Conservation (phyloP, 805 yeast species). For the Yarrowia porcina region DNA sequence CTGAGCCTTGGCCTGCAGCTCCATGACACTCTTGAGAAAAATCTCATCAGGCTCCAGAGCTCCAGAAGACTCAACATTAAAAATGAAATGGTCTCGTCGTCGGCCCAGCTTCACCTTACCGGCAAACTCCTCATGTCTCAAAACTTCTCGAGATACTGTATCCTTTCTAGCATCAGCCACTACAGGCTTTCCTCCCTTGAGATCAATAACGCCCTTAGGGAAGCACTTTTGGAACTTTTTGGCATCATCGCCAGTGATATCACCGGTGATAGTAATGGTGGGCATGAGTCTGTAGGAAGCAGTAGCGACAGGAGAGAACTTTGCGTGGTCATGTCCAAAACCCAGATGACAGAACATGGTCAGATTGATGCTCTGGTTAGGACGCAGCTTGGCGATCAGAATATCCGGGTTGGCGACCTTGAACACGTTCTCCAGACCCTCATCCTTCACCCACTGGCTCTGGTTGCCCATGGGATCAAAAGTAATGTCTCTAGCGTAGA, state of each 20-base stretch:
- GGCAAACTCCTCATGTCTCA: conserved; percentile 86
- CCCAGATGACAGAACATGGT: conserved; percentile 91
- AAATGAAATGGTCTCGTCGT: conserved; percentile 86
- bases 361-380: conserved; percentile 92
- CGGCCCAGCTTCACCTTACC: conserved; percentile 91
- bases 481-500: conserved; percentile 84
- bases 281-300: conserved; percentile 95
- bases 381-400: conserved; percentile 85
- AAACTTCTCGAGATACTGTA: conserved; percentile 94
- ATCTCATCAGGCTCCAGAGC: conserved; percentile 97
- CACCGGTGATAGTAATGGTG: conserved; percentile 62
- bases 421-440: conserved; percentile 48
- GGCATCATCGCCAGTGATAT: conserved; percentile 71
- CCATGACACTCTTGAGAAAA: conserved; percentile 83
- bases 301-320: conserved; percentile 94
- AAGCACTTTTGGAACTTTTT: conserved; percentile 80
- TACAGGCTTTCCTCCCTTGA: conserved; percentile 63
- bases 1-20: conserved; percentile 66
- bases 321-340: conserved; percentile 92
- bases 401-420: conserved; percentile 83
- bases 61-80: conserved; percentile 91
- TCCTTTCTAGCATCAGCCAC: conserved; percentile 91
- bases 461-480: conserved; percentile 93
- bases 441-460: conserved; percentile 60
- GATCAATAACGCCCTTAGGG: conserved; percentile 87